These are phyloP conservation scores for Mycena capillaripes DNA, from an alignment of 768 basidiomycete genomes.

Conservation along the genomic window DNA sequence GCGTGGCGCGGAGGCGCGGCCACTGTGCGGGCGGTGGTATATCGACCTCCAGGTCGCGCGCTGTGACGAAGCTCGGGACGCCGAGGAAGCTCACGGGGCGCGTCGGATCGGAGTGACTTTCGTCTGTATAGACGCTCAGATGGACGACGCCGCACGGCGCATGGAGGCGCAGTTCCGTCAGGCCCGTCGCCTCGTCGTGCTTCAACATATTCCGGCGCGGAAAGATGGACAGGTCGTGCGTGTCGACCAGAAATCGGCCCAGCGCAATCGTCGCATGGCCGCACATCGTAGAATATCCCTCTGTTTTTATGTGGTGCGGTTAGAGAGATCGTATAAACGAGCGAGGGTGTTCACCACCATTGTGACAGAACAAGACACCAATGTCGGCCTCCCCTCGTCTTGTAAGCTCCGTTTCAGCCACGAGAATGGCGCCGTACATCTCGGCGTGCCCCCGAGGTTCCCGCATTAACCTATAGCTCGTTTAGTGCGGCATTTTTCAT, in stretches of 20 bases:
- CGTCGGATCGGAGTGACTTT: constrained; percentile 44
- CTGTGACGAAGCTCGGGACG: constrained; percentile 52
- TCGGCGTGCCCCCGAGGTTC: constrained; percentile 56
- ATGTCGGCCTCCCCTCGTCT: constrained; percentile 51
- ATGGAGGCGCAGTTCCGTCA: constrained; percentile 47
- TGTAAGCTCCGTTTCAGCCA: constrained; percentile 52
- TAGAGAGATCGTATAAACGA: background rate
- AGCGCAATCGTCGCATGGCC: constrained; percentile 58
- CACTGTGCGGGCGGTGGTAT: constrained; percentile 47
- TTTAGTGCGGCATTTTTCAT: background rate
- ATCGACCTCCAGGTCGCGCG: constrained; percentile 42
- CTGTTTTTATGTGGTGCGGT: constrained; percentile 32
- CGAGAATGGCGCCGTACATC: constrained; percentile 57
- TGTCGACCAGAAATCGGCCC: constrained; percentile 56
- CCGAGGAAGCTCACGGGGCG: constrained; percentile 50
- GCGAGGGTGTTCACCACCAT: constrained; percentile 42
- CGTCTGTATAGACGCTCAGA: constrained; percentile 46
- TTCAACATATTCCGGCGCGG: constrained; percentile 44
- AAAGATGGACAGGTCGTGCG: constrained; percentile 48
- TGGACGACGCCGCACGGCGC: constrained; percentile 56
- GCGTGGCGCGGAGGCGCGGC: constrained; percentile 36
- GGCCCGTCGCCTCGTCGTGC: constrained; percentile 36
- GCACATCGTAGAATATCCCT: constrained; percentile 60
- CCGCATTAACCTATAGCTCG: constrained; percentile 47
- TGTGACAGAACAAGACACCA: constrained; percentile 58